Base-by-base conservation (phyloP, 2,329 filamentous ascomycete species). In the Sporothrix luriei region DNA sequence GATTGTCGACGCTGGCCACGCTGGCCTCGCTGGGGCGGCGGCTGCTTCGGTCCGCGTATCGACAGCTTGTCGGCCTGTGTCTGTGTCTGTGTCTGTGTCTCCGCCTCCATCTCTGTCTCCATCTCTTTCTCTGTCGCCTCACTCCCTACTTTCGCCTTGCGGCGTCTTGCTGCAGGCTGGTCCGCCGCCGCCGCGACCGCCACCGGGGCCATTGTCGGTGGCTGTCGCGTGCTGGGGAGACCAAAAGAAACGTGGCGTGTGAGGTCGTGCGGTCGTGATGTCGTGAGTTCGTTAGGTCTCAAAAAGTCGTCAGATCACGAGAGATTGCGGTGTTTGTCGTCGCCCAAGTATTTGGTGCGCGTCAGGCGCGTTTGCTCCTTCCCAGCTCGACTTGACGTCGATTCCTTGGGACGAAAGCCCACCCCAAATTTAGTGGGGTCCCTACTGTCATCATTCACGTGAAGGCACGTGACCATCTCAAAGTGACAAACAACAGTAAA, bases 151-250 rank as follows among this genome's bases (percentile, higher is more conserved):
- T 65, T 26, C 66, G 51, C 59, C 19, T 70, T 71, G 38, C 70
- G 71, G 21, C 71, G 68, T 40, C 71, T 73, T 7, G 71, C 66
- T 21, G 70, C 49, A 13, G 59, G 48, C 1, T 68, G 66, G 21
- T 40, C 48, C 21, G 68, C 54, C 38, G 57, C 57, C 19, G 65
- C 48, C 19, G 68, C 38, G 46, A 69, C 62, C 46, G 68, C 61
- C 16, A 29, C 62, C 38, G 71, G 68, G 26, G 68, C 70, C 71
- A 70, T 71, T 9, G 65, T 38, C 24, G 51, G 21, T 3, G 24
- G 40, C 16, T 16, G 48, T 61, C 13, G 26, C 16, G 5, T 57
- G 52, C 6, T 55, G 1, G 33, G 33, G 33, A 33, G 3, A 33
- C 33, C 33, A 33, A 33, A 6, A 7, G 33, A 33, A 33, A 7